Conservation (phyloP, 805 yeast genomes). For the Nakazawaea sp. region DNA sequence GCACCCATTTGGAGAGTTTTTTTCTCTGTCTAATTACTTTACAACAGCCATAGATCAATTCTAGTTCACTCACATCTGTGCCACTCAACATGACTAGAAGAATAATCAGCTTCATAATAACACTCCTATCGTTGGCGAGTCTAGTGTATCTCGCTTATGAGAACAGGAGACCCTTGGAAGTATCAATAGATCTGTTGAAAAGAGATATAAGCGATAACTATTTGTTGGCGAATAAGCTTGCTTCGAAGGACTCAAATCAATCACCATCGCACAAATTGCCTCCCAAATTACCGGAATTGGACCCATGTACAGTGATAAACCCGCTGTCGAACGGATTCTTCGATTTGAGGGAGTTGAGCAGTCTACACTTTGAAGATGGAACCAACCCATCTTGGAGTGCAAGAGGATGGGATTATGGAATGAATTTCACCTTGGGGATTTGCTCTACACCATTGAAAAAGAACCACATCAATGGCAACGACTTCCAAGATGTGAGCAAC, state of each 20-base stretch:
- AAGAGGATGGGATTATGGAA: constrained; percentile 61
- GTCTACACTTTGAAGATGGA: constrained; percentile 19
- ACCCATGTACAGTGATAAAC: constrained; percentile 36
- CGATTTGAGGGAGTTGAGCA: constrained; percentile 34
- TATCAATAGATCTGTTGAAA: background rate
- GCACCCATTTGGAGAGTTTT: no score
- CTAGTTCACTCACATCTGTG: no score
- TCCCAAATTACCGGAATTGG: constrained; percentile 14
- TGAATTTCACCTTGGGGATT: constrained; percentile 69
- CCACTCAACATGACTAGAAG: no score
- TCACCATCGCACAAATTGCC: constrained; percentile 35
- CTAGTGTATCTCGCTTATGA: no score
- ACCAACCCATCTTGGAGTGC: constrained; percentile 52
- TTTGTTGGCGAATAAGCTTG: constrained; percentile 1
- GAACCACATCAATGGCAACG: constrained; percentile 14
- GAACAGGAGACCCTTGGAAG: no score
- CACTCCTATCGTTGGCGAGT: no score
- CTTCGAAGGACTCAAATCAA: constrained; percentile 26
- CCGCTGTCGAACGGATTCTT: constrained; percentile 38
- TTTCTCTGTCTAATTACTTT: no score
- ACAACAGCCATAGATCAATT: no score
- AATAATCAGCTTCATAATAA: no score
- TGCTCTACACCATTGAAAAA: constrained; percentile 50
- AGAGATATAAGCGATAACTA: constrained; percentile 10
- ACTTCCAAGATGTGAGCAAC: constrained; percentile 27